phyloP scores from a whole-genome alignment of 257 asterid genomes.

The Gynochthodes officinalis region DNA sequence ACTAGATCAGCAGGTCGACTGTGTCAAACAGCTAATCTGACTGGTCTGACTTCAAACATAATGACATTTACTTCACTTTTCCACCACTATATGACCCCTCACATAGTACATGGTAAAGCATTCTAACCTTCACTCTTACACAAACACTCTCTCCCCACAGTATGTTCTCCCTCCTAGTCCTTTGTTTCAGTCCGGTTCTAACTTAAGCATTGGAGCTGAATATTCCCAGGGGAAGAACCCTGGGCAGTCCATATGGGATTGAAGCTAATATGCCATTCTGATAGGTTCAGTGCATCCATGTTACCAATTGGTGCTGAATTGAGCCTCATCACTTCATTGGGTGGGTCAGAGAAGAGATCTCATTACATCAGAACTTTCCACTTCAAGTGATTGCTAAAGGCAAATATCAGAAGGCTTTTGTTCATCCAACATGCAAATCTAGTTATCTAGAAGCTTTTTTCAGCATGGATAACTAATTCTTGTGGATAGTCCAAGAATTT shows the following conservation, averaged over 20 bases:
- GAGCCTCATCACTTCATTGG: background rate
- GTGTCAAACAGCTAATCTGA: background rate
- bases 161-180: too few relatives aligned
- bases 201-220: background rate
- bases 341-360: background rate
- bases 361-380: background rate
- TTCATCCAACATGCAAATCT: background rate
- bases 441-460: background rate
- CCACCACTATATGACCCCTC: background rate
- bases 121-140: too few relatives aligned
- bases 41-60: background rate
- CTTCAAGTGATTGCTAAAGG: background rate
- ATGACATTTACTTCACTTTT: background rate
- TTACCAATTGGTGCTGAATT: too few relatives aligned
- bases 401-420: background rate
- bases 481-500: background rate
- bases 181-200: too few relatives aligned
- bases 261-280: background rate
- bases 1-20: background rate
- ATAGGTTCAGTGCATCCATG: too few relatives aligned
- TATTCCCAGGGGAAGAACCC: background rate
- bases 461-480: background rate
- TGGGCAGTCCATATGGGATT: background rate
- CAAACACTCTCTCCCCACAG: too few relatives aligned
- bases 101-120: too few relatives aligned